A percentile compares a stretch with the other conserved stretches of the same genome.
These are phyloP conservation scores for Hypoxylon fragiforme DNA, from an alignment of 495 filamentous ascomycete genomes.

Conservation along the genomic window DNA sequence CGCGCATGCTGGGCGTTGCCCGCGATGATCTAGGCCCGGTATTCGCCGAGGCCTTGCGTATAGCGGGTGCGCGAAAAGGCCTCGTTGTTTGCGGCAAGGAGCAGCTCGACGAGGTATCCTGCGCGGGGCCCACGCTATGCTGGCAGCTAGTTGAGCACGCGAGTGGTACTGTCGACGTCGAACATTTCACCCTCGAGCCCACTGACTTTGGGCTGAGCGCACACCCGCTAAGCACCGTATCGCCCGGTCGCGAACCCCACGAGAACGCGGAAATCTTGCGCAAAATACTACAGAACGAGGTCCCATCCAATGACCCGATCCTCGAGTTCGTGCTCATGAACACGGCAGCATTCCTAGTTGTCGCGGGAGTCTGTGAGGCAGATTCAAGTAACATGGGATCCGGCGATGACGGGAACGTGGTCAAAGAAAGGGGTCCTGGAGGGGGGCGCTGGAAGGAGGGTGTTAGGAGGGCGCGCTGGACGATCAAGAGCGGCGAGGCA, in stretches of 20 bases:
- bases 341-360: constrained; percentile 82
- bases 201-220: constrained; percentile 79
- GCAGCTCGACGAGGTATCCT: constrained; percentile 93
- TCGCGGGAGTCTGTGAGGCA: constrained; percentile 82
- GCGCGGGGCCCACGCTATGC: constrained; percentile 82
- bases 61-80: constrained; percentile 78
- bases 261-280: constrained; percentile 87
- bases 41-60: constrained; percentile 80
- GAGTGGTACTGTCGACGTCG: constrained; percentile 59
- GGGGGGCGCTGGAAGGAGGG: constrained; percentile 93
- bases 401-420: constrained; percentile 67
- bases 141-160: constrained; percentile 71
- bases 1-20: constrained; percentile 89
- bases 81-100: constrained; percentile 93
- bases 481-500: constrained; percentile 78
- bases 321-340: constrained; percentile 94
- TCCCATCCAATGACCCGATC: constrained; percentile 77
- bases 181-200: constrained; percentile 75
- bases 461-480: constrained; percentile 79
- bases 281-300: constrained; percentile 70
- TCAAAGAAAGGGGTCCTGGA: constrained; percentile 78
- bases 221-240: constrained; percentile 75
- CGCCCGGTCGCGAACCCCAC: constrained; percentile 78
- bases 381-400: constrained; percentile 73
- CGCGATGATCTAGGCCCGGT: constrained; percentile 78